Percentiles rank a stretch among this genome's conserved stretches.
Evolutionary conservation across 495 filamentous ascomycete genomes (phyloP).

Genomic region (Lasiosphaeria miniovina): DNA sequence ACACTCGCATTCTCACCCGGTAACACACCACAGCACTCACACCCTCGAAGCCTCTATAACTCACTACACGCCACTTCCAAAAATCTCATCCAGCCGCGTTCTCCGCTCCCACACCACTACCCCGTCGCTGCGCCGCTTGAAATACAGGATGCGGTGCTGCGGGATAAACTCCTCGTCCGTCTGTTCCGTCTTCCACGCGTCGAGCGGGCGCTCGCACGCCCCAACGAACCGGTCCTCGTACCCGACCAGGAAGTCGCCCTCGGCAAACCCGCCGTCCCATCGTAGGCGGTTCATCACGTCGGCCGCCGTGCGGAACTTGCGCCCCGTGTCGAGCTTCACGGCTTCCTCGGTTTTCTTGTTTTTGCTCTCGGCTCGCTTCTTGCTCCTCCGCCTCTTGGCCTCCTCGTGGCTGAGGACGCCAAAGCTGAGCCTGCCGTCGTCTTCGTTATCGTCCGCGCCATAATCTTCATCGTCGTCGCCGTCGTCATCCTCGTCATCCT

Average conservation of each 20-base stretch:
- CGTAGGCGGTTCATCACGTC: slow-evolving; percentile 72
- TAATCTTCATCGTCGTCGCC: slow-evolving; percentile 29
- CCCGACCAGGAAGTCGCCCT: slow-evolving; percentile 64
- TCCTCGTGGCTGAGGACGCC: neutral
- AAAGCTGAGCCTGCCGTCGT: neutral
- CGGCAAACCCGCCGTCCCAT: slow-evolving; percentile 64
- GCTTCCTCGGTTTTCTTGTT: slow-evolving; percentile 15
- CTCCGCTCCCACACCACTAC: slow-evolving; percentile 58
- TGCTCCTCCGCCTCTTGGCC: slow-evolving; percentile 2
- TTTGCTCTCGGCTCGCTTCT: slow-evolving; percentile 15
- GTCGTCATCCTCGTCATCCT: slow-evolving; percentile 34
- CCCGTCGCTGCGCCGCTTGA: slow-evolving; percentile 59
- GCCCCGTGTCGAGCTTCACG: slow-evolving; percentile 19
- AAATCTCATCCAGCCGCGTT: slow-evolving; percentile 41
- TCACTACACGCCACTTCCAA: slow-evolving; percentile 32
- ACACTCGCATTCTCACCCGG: no score
- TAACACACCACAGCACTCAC: no score
- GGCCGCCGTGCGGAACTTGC: slow-evolving; percentile 42
- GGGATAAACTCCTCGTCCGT: slow-evolving; percentile 87
- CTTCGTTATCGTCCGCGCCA: neutral
- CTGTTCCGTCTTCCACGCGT: slow-evolving; percentile 68
- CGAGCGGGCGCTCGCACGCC: slow-evolving; percentile 57
- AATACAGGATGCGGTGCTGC: slow-evolving; percentile 72
- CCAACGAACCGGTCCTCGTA: slow-evolving; percentile 75
- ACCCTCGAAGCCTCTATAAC: no score